Evolutionary conservation across 2,329 filamentous ascomycete genomes (phyloP), one percentile per base, ranked within the genome.

Genomic region (Scedosporium apiospermum): DNA sequence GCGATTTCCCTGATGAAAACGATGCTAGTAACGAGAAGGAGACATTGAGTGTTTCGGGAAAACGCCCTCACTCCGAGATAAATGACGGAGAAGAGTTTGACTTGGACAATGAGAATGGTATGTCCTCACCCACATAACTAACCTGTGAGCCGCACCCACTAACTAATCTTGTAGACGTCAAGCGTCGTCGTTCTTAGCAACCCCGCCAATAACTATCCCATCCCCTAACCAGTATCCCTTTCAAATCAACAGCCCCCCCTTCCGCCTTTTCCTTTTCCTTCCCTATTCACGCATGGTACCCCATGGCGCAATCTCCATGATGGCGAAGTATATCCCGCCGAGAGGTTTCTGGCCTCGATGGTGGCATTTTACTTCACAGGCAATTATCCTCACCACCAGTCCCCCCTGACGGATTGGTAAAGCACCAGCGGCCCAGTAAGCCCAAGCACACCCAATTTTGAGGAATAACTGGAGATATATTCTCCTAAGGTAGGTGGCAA

Each of bases 181-280:
- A 70, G 64, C 68, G 68, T 60, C 68, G 66, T 65, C 67, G 67
- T 34, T 66, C 68, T 62, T 69, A 49, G 61, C 57, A n/a, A 58
- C 18, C 58, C 10, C 4, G 9, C 46, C 21, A 27, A 18, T 41
- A 21, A 18, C 57, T 26, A 21, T 38, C 38, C 49, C 27, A 65
- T n/a, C 44, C 42, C 34, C 34, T 44, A 55, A 61, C 49, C 46
- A 53, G 57, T 53, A 30, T 30, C 27, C 44, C 44, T 14, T 38
- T 61, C 7, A 18, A 38, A 38, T 9, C 34, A 38, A 12, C 34
- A 23, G 16, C 4, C n/a, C 9, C 27, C 59, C 23, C 58, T 53
- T 53, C 16, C 16, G n/a, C 26, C 3, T 41, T 53, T 51, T 16
- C 38, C 6, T 44, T 14, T 14, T 23, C 18, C 23, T 23, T n/a